Evolutionary conservation across 306 rosid species (phyloP), one percentile per base, ranked within the genome.

Genomic region (Ormosia emarginata): DNA sequence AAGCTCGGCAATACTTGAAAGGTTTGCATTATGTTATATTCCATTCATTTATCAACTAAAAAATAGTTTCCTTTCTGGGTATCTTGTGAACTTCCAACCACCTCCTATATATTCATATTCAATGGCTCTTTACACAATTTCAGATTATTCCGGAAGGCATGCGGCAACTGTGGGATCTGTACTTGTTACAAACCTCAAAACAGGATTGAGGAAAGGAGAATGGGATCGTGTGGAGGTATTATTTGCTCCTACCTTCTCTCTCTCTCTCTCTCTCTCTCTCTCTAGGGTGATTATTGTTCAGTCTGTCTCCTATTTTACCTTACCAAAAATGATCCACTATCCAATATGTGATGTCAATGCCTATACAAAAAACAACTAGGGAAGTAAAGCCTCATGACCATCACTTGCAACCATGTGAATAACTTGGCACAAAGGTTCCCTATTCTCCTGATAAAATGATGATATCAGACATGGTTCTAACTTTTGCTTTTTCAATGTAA

Each of bases 101-200:
- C 67, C 71, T 74, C 61, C 24, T 37, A 14, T 67, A 30, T n/a
- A 39, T 71, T 46, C 67, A 49, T 41, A 58, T 71, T 37, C 59
- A 34, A 32, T 74, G 69, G 0, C 34, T 40, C 12, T 65, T 46
- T 49, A 29, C 44, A 50, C 36, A 61, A 57, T 85, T 82, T 84
- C 87, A 93, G 99, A 93, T 86, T 95, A 93, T 86, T 93, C 99
- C 17, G 98, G 94, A 71, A 50, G 90, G 43, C 89, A 83, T 56
- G 97, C 98, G 57, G 97, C 96, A 74, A 93, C 99, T 30, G 93
- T 96, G 56, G 91, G 97, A 66, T 93, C 98, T 72, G 97, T 96
- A 74, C 79, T 90, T 17, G 97, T 96, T 56, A 92, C 98, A 59
- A 96, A 96, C 84, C 94, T 95, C 74, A 92, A 90, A 88, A 90